Evolutionary conservation across 192 early-diverging fungal species (phyloP).

Genomic region (Gamsiella multidivaricata): DNA sequence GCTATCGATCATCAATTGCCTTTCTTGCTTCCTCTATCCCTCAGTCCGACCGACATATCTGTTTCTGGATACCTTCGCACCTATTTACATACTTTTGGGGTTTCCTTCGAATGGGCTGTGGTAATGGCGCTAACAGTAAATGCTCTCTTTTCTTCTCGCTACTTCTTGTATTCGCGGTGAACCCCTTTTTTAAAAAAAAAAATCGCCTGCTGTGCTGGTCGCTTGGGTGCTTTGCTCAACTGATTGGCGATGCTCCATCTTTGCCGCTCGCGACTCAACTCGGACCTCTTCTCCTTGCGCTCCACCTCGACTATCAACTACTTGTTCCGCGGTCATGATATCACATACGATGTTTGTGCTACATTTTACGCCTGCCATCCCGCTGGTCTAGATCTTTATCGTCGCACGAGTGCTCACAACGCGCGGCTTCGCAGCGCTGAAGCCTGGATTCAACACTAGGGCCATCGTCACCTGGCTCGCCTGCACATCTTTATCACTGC

Average conservation of each 20-base stretch:
- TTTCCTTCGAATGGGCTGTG: too few species aligned
- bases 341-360: not conserved
- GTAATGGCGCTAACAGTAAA: not conserved
- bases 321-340: too few species aligned
- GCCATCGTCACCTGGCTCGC: slow-evolving; percentile 49
- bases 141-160: not conserved
- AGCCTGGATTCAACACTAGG: slow-evolving; percentile 46
- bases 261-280: not conserved
- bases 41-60: too few species aligned
- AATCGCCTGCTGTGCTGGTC: not conserved
- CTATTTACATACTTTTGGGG: too few species aligned
- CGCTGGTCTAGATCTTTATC: slow-evolving; percentile 32
- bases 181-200: too few species aligned
- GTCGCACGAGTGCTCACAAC: slow-evolving; percentile 41
- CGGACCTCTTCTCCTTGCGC: not conserved
- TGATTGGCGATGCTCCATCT: not conserved
- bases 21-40: too few species aligned
- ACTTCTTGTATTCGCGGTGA: not conserved
- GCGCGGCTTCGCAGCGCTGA: slow-evolving; percentile 45
- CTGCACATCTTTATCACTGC: slow-evolving; percentile 18
- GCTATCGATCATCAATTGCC: too few species aligned
- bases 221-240: not conserved
- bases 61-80: too few species aligned
- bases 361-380: not conserved
- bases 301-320: too few species aligned